Evolutionary conservation across 2,329 filamentous ascomycete genomes (phyloP).

Genomic region (Fusarium abutilonis): DNA sequence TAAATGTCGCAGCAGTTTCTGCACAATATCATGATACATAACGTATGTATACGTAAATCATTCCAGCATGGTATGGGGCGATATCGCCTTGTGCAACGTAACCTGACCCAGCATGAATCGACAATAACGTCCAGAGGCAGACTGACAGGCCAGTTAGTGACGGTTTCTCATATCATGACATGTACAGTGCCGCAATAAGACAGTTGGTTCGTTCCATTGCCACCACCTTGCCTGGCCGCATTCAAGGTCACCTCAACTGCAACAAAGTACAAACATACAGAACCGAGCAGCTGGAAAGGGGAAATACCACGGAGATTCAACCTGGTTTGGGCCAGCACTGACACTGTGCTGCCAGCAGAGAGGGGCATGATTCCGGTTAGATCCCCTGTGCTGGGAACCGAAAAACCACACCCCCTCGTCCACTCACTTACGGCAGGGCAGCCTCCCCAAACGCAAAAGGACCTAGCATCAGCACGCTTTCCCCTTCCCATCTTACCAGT

Average conservation of each 20-base stretch:
- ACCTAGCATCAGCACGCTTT: constrained; percentile 34
- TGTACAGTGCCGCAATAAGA: constrained; percentile 20
- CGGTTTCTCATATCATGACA: not conserved
- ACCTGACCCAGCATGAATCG: constrained; percentile 5
- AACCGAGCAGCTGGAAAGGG: constrained; percentile 36
- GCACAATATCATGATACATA: no score
- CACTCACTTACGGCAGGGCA: not conserved
- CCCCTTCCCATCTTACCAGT: constrained; percentile 41
- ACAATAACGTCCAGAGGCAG: constrained; percentile 14
- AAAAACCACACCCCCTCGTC: no score
- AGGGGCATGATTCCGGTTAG: constrained; percentile 34
- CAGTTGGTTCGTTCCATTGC: constrained; percentile 21
- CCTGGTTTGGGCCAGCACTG: constrained; percentile 29
- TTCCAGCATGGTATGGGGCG: constrained; percentile 21
- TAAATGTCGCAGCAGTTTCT: constrained; percentile 10
- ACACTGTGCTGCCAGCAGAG: constrained; percentile 30
- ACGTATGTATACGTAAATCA: not conserved
- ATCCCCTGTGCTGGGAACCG: constrained; percentile 21
- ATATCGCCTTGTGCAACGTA: constrained; percentile 23
- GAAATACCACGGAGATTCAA: constrained; percentile 38
- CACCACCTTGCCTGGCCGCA: constrained; percentile 19
- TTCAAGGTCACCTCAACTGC: constrained; percentile 8
- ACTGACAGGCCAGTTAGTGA: constrained; percentile 19
- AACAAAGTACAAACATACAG: not conserved
- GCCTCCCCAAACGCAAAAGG: constrained; percentile 27